Percentiles rank a stretch among this genome's conserved stretches.
phyloP scores from a whole-genome alignment of 2,329 filamentous ascomycete species.

The Coleophoma crateriformis region DNA sequence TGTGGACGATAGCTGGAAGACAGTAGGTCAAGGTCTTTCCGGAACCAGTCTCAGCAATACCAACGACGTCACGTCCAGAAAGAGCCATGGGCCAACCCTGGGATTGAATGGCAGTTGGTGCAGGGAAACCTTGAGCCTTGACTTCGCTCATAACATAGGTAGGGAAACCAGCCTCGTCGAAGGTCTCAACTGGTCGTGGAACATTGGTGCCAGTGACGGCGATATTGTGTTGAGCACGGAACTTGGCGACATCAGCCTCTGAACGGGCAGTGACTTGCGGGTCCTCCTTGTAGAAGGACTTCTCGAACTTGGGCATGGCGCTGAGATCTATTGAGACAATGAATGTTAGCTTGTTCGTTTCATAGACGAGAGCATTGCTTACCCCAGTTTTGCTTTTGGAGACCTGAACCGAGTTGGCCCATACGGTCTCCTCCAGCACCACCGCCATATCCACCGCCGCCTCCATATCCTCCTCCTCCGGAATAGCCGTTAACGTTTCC shows the following conservation, averaged over 20 bases:
- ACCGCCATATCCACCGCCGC: conserved; percentile 33
- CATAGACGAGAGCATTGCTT: conserved; percentile 29
- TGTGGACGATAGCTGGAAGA: conserved; percentile 96
- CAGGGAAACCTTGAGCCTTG: conserved; percentile 93
- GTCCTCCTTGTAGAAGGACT: conserved; percentile 98
- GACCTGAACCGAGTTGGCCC: conserved; percentile 79
- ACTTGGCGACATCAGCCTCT: conserved; percentile 75
- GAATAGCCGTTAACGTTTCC: conserved; percentile 24
- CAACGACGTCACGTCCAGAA: conserved; percentile 94
- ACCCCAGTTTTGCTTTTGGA: conserved; percentile 90
- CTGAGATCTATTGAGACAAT: conserved; percentile 54
- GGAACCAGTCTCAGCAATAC: conserved; percentile 98
- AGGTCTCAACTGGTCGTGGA: conserved; percentile 91
- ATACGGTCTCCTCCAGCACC: conserved; percentile 86
- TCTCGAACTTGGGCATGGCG: conserved; percentile 91
- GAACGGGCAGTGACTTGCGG: conserved; percentile 70
- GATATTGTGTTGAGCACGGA: conserved; percentile 82
- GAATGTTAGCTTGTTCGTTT: conserved; percentile 7
- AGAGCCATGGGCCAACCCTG: conserved; percentile 99
- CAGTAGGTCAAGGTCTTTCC: conserved; percentile 99
- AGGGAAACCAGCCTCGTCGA: conserved; percentile 96
- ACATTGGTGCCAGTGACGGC: conserved; percentile 74
- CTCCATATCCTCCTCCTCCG: conserved; percentile 20
- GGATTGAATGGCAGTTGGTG: conserved; percentile 92
- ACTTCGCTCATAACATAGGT: conserved; percentile 97